Percentiles rank a stretch among this genome's conserved stretches.
Conservation (phyloP, 106 monocot genomes). For the Amphibolis antarctica region DNA sequence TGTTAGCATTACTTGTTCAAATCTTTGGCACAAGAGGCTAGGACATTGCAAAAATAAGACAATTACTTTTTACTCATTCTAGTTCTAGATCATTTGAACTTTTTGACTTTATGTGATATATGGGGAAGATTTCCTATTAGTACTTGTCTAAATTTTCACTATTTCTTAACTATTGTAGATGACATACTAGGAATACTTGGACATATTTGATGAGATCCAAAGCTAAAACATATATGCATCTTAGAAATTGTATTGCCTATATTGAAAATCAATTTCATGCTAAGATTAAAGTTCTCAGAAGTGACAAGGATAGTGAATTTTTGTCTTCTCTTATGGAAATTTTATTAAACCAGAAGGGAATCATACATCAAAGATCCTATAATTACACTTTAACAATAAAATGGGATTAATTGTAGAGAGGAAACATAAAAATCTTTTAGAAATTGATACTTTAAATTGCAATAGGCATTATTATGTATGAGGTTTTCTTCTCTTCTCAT, state of each 20-base stretch:
- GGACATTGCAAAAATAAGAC: background rate
- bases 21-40: background rate
- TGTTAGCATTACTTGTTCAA: background rate
- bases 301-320: background rate
- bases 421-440: too few relatives aligned
- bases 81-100: background rate
- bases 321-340: background rate
- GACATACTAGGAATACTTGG: background rate
- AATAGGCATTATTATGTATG: too few relatives aligned
- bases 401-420: too few relatives aligned
- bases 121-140: background rate
- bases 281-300: background rate
- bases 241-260: background rate
- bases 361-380: background rate
- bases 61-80: background rate
- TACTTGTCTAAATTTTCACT: background rate
- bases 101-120: background rate
- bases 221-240: background rate
- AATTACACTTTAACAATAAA: too few relatives aligned
- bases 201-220: background rate
- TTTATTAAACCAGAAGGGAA: background rate
- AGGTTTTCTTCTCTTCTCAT: too few relatives aligned
- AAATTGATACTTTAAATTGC: too few relatives aligned
- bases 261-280: background rate
- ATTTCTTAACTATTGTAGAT: background rate